Conservation (phyloP, 306 rosid species). For the Trifolium pratense region DNA sequence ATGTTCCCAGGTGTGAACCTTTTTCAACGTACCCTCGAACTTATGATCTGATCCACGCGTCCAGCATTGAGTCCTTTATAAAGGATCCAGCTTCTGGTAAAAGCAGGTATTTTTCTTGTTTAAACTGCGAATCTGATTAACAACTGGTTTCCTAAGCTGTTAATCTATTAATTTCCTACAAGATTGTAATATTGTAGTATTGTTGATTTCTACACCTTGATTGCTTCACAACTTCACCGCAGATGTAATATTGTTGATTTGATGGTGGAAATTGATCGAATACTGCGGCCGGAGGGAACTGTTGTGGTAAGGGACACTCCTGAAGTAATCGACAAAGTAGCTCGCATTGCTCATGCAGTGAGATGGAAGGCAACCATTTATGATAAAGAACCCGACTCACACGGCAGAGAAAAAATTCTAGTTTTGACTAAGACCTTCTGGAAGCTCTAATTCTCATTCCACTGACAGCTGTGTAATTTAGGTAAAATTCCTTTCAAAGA, state of each 20-base stretch:
- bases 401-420: slow-evolving; percentile 71
- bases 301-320: slow-evolving; percentile 76
- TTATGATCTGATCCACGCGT: slow-evolving; percentile 86
- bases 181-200: too few relatives aligned
- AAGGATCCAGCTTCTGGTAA: slow-evolving; percentile 68
- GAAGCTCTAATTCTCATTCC: slow-evolving; percentile 58
- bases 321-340: slow-evolving; percentile 75
- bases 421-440: slow-evolving; percentile 77
- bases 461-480: slow-evolving; percentile 48
- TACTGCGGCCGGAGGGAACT: slow-evolving; percentile 88
- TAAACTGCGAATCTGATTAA: slow-evolving; percentile 13
- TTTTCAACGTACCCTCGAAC: slow-evolving; percentile 96
- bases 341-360: slow-evolving; percentile 62
- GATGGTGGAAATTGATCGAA: slow-evolving; percentile 92
- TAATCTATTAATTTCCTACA: too few relatives aligned
- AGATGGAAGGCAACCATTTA: slow-evolving; percentile 74
- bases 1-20: slow-evolving; percentile 86
- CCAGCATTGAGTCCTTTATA: slow-evolving; percentile 75
- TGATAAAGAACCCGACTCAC: slow-evolving; percentile 72
- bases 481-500: slow-evolving; percentile 50
- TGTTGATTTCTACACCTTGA: too few relatives aligned
- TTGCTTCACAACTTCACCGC: slow-evolving; percentile 37
- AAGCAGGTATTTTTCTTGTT: slow-evolving; percentile 61
- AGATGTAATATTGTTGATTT: slow-evolving; percentile 91
- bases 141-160: slow-evolving; percentile 22